phyloP scores from a whole-genome alignment of 1,284 basidiomycete genomes.

The Rhodotorula glutinis region DNA sequence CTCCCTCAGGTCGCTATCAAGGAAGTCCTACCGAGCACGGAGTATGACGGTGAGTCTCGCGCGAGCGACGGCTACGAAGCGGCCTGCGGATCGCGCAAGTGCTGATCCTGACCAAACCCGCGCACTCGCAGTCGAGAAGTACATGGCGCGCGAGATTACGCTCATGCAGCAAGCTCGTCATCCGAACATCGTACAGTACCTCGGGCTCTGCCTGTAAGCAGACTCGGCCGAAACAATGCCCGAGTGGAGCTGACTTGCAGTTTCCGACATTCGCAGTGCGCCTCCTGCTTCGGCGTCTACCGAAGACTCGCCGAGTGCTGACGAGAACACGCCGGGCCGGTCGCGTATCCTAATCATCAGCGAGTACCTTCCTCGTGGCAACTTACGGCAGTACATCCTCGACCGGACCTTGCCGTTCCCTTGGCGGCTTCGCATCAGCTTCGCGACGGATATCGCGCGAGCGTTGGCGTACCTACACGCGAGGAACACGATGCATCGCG shows the following conservation, averaged over 20 bases:
- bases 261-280: too few species aligned
- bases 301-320: too few species aligned
- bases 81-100: not conserved
- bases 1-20: slow-evolving; percentile 32
- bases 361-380: slow-evolving; percentile 54
- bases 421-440: slow-evolving; percentile 85
- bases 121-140: slow-evolving; percentile 66
- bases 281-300: too few species aligned
- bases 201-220: slow-evolving; percentile 71
- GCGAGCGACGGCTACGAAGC: not conserved
- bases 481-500: slow-evolving; percentile 67
- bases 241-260: too few species aligned
- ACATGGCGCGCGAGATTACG: slow-evolving; percentile 93
- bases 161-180: slow-evolving; percentile 67
- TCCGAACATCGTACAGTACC: slow-evolving; percentile 67
- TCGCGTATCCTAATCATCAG: slow-evolving; percentile 39
- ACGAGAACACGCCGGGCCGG: not conserved
- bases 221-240: too few species aligned
- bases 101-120: too few species aligned
- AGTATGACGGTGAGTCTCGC: slow-evolving; percentile 42
- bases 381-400: slow-evolving; percentile 80
- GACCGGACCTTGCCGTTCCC: slow-evolving; percentile 70
- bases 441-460: slow-evolving; percentile 88
- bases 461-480: slow-evolving; percentile 97
- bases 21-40: slow-evolving; percentile 43